These are phyloP conservation scores for Afroboletus lepidellus DNA, from an alignment of 1,284 basidiomycete genomes.

Conservation along the genomic window DNA sequence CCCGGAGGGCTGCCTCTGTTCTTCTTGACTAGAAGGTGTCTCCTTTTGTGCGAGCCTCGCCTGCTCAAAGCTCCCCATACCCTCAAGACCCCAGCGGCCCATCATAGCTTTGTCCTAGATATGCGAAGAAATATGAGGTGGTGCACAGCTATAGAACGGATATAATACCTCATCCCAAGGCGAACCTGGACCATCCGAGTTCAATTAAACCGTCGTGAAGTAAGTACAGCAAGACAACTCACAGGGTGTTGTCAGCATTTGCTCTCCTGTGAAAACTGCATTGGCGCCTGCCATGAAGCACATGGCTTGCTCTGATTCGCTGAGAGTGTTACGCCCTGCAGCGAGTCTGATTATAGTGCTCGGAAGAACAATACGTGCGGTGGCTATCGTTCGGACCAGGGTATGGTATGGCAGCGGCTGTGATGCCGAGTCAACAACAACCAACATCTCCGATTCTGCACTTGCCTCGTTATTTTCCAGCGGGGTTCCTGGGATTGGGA, in stretches of 20 bases:
- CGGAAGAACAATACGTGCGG: slow-evolving; percentile 90
- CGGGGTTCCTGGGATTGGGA: slow-evolving; percentile 75
- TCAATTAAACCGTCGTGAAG: slow-evolving; percentile 6
- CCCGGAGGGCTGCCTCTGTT: background rate
- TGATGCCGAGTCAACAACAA: slow-evolving; percentile 13
- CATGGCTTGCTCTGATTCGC: slow-evolving; percentile 94
- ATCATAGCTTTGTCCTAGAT: slow-evolving; percentile 91
- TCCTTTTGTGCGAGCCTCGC: slow-evolving; percentile 56
- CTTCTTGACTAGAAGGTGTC: slow-evolving; percentile 19
- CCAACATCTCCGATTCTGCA: background rate
- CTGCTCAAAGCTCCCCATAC: slow-evolving; percentile 87
- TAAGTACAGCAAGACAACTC: slow-evolving; percentile 37
- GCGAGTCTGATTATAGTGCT: slow-evolving; percentile 93
- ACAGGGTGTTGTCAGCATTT: slow-evolving; percentile 97
- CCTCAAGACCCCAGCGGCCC: slow-evolving; percentile 86
- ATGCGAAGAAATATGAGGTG: slow-evolving; percentile 10
- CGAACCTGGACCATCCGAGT: slow-evolving; percentile 49
- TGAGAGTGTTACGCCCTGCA: slow-evolving; percentile 88
- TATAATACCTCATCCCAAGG: slow-evolving; percentile 77
- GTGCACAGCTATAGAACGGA: background rate
- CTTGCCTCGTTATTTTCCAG: slow-evolving; percentile 69
- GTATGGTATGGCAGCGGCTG: slow-evolving; percentile 82
- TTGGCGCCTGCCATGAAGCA: slow-evolving; percentile 99
- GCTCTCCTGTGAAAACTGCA: slow-evolving; percentile 96
- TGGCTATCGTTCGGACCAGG: slow-evolving; percentile 91